These are phyloP conservation scores for Pyrus communis DNA, from an alignment of 306 rosid species.

Conservation along the genomic window DNA sequence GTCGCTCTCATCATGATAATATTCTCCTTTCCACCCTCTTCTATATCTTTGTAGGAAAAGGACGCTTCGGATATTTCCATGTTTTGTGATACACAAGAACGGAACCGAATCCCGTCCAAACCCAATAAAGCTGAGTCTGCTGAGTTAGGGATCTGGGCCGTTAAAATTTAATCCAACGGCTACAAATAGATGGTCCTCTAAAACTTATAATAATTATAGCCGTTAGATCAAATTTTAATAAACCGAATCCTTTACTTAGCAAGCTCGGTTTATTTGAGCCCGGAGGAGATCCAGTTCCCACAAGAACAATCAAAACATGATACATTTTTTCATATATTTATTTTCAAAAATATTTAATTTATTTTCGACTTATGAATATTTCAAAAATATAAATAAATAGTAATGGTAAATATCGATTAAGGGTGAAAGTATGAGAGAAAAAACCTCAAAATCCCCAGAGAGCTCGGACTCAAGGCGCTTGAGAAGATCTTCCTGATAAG, in stretches of 20 bases:
- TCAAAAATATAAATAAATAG: background rate
- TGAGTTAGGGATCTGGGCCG: no score
- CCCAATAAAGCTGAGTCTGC: no score
- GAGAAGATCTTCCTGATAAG: constrained; percentile 69
- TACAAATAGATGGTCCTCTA: no score
- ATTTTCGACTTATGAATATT: background rate
- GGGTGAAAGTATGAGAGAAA: background rate
- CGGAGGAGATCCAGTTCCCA: background rate
- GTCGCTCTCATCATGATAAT: background rate
- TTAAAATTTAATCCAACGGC: no score
- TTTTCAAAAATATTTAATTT: background rate
- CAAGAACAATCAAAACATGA: background rate
- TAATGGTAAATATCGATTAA: background rate
- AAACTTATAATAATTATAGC: no score
- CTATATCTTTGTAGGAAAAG: background rate
- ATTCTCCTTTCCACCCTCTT: background rate
- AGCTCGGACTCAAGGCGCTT: constrained; percentile 86
- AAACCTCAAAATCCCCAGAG: constrained; percentile 73
- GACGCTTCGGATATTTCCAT: background rate
- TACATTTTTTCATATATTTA: background rate
- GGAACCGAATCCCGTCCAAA: no score
- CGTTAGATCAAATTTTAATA: no score
- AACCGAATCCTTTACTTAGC: no score
- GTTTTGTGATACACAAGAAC: background rate
- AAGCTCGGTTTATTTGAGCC: no score